phyloP scores from a whole-genome alignment of 1,284 basidiomycete species.

The Leccinum subspadiceum region DNA sequence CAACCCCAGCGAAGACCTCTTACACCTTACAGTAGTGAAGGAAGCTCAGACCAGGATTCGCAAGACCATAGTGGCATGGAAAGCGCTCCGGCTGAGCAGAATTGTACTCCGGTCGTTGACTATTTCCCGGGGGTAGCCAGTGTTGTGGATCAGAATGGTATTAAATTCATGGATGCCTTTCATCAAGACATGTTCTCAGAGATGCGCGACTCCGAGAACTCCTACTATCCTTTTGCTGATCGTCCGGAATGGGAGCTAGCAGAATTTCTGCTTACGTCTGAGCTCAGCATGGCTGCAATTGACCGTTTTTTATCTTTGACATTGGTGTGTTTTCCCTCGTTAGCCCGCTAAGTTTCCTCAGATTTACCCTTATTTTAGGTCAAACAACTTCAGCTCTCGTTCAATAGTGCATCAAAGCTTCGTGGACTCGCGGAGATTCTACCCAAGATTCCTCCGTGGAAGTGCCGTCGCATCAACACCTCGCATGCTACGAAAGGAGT shows the following conservation, averaged over 20 bases:
- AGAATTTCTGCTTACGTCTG: neutral
- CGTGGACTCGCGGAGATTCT: neutral
- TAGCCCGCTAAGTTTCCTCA: neutral
- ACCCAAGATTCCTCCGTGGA: neutral
- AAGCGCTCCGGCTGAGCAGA: neutral
- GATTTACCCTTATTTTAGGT: neutral
- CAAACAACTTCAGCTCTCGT: neutral
- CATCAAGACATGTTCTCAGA: neutral
- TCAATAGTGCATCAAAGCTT: neutral
- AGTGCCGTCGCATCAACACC: neutral
- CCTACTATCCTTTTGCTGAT: neutral
- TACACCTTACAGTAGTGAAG: neutral
- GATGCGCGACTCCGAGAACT: neutral
- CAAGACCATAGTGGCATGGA: neutral
- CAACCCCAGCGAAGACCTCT: neutral
- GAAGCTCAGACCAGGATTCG: neutral
- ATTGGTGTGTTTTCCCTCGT: neutral
- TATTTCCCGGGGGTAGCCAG: neutral
- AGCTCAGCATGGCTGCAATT: neutral
- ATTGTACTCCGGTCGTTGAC: neutral
- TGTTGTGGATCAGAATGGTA: neutral
- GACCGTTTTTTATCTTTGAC: neutral
- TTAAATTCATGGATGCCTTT: neutral
- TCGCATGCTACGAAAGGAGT: neutral
- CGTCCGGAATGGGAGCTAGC: neutral